Conservation (phyloP, 163 green algal genomes). For the Prototheca cutis region DNA sequence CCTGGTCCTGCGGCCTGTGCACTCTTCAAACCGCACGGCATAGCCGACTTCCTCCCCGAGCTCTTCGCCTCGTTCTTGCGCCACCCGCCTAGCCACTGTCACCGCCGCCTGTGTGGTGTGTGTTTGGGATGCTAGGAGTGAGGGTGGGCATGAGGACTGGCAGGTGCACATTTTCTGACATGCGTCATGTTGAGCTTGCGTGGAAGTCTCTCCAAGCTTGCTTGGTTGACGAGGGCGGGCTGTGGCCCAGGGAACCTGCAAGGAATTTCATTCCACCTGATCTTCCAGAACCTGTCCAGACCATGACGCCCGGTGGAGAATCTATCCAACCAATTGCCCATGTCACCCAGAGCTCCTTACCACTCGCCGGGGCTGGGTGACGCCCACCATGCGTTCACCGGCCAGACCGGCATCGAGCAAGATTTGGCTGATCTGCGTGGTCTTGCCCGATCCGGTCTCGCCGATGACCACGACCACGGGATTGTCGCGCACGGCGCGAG, state of each 20-base stretch:
- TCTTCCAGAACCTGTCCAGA: too few relatives aligned
- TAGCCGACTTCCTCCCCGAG: conserved; percentile 74
- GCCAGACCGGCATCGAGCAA: conserved; percentile 59
- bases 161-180: too few relatives aligned
- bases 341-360: too few relatives aligned
- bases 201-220: too few relatives aligned
- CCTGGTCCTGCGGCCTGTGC: conserved; percentile 39
- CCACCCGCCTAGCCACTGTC: conserved; percentile 66
- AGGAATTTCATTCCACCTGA: too few relatives aligned
- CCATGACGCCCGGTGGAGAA: too few relatives aligned
- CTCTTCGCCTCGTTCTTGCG: conserved; percentile 53
- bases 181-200: too few relatives aligned
- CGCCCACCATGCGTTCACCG: conserved; percentile 49
- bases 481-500: conserved; percentile 24
- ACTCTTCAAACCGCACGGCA: conserved; percentile 80
- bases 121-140: too few relatives aligned
- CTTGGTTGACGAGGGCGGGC: too few relatives aligned
- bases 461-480: conserved; percentile 64
- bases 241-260: too few relatives aligned
- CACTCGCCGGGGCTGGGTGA: conserved; percentile 81
- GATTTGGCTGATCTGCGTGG: conserved; percentile 84
- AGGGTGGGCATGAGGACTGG: too few relatives aligned
- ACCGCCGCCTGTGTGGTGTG: conserved; percentile 69
- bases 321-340: too few relatives aligned
- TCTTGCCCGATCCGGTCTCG: conserved; percentile 83